Conservation (phyloP, 2,329 filamentous ascomycete genomes). For the Fusarium domesticum region DNA sequence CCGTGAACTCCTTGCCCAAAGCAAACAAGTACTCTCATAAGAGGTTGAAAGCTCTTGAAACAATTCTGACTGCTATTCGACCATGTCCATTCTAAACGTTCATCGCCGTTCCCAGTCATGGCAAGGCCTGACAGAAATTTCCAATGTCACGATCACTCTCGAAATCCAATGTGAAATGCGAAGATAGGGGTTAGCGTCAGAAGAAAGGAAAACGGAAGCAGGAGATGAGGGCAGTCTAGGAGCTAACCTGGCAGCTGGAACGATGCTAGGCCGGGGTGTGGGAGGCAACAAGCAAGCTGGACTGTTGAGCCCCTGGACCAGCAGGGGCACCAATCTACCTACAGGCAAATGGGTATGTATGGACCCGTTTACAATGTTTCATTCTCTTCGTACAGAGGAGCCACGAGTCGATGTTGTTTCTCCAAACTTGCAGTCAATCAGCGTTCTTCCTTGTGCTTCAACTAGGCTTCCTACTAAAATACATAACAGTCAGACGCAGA, state of each 20-base stretch:
- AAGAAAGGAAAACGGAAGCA: background rate
- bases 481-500: no score
- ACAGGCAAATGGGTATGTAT: no score
- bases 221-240: no score
- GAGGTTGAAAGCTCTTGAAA: background rate
- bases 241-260: background rate
- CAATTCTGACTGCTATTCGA: background rate
- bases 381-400: background rate
- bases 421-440: no score
- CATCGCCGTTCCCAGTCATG: background rate
- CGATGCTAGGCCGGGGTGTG: background rate
- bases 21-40: background rate
- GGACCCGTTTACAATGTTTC: background rate
- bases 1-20: background rate
- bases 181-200: background rate
- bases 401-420: background rate
- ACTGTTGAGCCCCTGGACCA: background rate
- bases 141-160: background rate
- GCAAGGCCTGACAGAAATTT: background rate
- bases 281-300: background rate
- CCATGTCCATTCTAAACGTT: background rate
- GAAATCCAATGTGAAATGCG: background rate
- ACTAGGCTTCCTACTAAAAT: no score
- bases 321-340: no score
- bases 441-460: background rate